Conservation (phyloP, 192 early-diverging fungal species). For the Umbelopsis isabellina region DNA sequence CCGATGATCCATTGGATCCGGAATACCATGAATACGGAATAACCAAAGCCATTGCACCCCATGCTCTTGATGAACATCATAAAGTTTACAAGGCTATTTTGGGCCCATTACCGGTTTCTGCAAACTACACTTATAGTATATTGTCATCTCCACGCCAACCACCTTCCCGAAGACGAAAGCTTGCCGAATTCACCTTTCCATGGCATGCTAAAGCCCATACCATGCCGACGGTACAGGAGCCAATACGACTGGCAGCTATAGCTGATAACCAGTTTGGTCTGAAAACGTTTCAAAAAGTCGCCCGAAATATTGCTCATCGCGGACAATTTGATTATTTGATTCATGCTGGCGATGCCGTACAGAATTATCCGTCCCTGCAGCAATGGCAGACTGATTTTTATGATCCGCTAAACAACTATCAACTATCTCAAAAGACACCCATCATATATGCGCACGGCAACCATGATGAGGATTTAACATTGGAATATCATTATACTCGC, state of each 20-base stretch:
- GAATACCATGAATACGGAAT: not conserved
- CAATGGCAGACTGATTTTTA: conserved; percentile 77
- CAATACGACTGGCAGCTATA: conserved; percentile 42
- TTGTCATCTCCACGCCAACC: conserved; percentile 16
- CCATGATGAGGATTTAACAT: conserved; percentile 67
- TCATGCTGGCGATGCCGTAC: conserved; percentile 75
- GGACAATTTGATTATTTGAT: conserved; percentile 55
- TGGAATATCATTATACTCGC: conserved; percentile 53
- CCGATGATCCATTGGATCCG: conserved; percentile 13
- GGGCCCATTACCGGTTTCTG: conserved; percentile 29
- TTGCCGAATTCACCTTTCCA: conserved; percentile 33
- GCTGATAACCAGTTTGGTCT: conserved; percentile 57
- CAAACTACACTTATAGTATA: conserved; percentile 35
- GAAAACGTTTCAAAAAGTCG: conserved; percentile 39
- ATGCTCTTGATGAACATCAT: conserved; percentile 38
- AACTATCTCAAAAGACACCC: conserved; percentile 58
- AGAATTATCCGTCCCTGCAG: conserved; percentile 54
- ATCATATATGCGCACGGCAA: conserved; percentile 76
- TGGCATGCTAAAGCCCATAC: conserved; percentile 27
- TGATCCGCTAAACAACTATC: conserved; percentile 60
- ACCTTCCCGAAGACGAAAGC: conserved; percentile 28
- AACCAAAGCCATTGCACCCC: conserved; percentile 20
- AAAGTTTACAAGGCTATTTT: conserved; percentile 41
- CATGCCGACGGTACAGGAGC: conserved; percentile 26
- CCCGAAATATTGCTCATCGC: conserved; percentile 21